Evolutionary conservation across 306 rosid species (phyloP).

Genomic region (Castanopsis chinensis): DNA sequence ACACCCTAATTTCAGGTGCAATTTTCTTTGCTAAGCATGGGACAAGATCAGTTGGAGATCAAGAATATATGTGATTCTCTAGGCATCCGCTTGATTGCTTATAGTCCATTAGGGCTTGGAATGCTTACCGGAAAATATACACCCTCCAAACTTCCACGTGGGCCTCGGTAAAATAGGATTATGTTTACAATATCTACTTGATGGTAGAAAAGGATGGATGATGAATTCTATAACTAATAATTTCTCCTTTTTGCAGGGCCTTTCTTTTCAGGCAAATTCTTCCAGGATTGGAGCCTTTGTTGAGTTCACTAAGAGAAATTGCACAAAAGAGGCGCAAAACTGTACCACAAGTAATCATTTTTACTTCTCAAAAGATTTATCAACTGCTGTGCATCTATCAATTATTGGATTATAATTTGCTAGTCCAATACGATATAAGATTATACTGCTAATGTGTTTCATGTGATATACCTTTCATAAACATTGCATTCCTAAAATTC

Average conservation of each 20-base stretch:
- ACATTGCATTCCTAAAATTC: not conserved
- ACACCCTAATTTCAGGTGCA: slow-evolving; percentile 58
- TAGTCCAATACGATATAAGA: not conserved
- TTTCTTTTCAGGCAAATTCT: slow-evolving; percentile 81
- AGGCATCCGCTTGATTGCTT: slow-evolving; percentile 82
- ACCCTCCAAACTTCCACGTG: slow-evolving; percentile 66
- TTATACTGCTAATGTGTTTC: not conserved
- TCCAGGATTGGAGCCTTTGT: slow-evolving; percentile 78
- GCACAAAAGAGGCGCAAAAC: slow-evolving; percentile 72
- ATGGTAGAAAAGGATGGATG: not conserved
- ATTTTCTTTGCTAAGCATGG: slow-evolving; percentile 86
- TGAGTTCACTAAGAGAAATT: slow-evolving; percentile 58
- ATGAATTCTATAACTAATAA: slow-evolving; percentile 4
- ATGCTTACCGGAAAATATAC: slow-evolving; percentile 98
- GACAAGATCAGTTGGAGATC: slow-evolving; percentile 77
- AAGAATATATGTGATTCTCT: slow-evolving; percentile 78
- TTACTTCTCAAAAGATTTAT: not conserved
- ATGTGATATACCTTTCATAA: not conserved
- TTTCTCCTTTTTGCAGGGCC: slow-evolving; percentile 40
- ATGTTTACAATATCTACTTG: not conserved
- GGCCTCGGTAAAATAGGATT: slow-evolving; percentile 65
- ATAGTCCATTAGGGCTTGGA: slow-evolving; percentile 97
- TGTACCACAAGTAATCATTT: slow-evolving; percentile 58
- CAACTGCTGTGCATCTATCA: not conserved
- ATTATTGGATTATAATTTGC: not conserved